Percentiles rank a stretch among this genome's conserved stretches.
phyloP scores from a whole-genome alignment of 2,329 filamentous ascomycete species.

The Nigrospora oryzae region DNA sequence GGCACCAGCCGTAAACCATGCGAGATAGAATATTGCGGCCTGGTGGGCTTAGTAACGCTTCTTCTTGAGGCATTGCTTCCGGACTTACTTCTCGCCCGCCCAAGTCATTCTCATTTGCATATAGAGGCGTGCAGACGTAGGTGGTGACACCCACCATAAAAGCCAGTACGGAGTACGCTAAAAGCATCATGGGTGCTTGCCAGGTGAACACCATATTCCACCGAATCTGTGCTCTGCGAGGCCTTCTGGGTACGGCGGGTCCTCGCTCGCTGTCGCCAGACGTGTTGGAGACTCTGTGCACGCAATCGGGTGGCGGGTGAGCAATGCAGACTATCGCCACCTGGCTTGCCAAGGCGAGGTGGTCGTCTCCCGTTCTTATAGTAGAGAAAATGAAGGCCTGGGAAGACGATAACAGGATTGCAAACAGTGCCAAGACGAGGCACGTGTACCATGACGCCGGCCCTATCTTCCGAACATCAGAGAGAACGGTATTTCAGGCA shows the following conservation, averaged over 20 bases:
- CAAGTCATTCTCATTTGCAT: conserved; percentile 8
- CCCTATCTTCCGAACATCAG: neutral
- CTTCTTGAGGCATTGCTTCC: too few species aligned
- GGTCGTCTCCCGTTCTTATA: conserved; percentile 12
- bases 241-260: conserved; percentile 1
- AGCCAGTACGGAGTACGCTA: conserved; percentile 14
- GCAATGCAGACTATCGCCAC: neutral
- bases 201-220: conserved; percentile 21
- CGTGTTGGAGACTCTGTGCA: neutral
- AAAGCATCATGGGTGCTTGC: conserved; percentile 19
- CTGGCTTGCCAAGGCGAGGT: conserved; percentile 4
- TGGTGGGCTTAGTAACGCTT: neutral
- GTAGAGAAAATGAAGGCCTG: conserved; percentile 16
- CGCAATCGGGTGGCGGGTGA: neutral
- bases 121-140: conserved; percentile 14
- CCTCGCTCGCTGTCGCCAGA: too few species aligned
- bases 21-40: conserved; percentile 12
- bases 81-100: conserved; percentile 10
- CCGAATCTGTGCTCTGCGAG: conserved; percentile 7
- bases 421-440: conserved; percentile 15
- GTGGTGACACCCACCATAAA: conserved; percentile 13
- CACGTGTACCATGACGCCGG: conserved; percentile 14
- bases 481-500: too few species aligned
- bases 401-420: conserved; percentile 16
- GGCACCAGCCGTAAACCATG: conserved; percentile 8